Base-by-base conservation (phyloP, 2,329 filamentous ascomycete genomes). In the Incumbomyces lentus region DNA sequence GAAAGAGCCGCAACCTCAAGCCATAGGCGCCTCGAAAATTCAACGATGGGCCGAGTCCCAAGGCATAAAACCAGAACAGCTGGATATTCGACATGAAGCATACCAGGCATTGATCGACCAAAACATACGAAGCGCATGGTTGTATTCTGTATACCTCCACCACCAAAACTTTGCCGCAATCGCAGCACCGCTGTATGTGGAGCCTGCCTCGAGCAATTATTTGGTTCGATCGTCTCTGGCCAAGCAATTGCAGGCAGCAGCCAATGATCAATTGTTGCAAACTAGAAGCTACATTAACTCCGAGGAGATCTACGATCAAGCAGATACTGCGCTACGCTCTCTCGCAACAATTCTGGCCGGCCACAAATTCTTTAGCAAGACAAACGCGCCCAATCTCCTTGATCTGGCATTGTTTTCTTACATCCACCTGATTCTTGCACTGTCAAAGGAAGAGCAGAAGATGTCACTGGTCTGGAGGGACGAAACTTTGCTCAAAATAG, bases 381-480 rank as follows among this genome's bases (percentile, higher is more conserved):
- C 62, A 48, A 42, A 63, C 26, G 61, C 64, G 13, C 86, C 90
- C 0, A 79, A 81, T 0, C 60, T 90, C 18, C 90, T 96, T 56
- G 92, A 98, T 65, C 89, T 90, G 6, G 80, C 79, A 45, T 78
- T 96, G 2, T 96, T 95, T 66, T 81, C 87, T 2, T 98, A 95
- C 64, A 89, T 86, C 0, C 79, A 93, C 63, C 69, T 94, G 42
- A 70, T 96, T 44, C 66, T 94, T 43, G 79, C 84, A 16, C 17
- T 45, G 33, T 33, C 17, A 30, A 37, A n/a, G 13, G 11, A 14
- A 5, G 33, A 29, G n/a, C 13, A 22, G 14, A 3, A 26, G 49
- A 73, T 79, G 11, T 40, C 58, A 1, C 58, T 87, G 53, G 69
- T 66, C 1, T 89, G 85, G 84, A 69, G 68, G 49, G 78, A 85